Conservation (phyloP, 805 yeast genomes). For the Candida oleophila region DNA sequence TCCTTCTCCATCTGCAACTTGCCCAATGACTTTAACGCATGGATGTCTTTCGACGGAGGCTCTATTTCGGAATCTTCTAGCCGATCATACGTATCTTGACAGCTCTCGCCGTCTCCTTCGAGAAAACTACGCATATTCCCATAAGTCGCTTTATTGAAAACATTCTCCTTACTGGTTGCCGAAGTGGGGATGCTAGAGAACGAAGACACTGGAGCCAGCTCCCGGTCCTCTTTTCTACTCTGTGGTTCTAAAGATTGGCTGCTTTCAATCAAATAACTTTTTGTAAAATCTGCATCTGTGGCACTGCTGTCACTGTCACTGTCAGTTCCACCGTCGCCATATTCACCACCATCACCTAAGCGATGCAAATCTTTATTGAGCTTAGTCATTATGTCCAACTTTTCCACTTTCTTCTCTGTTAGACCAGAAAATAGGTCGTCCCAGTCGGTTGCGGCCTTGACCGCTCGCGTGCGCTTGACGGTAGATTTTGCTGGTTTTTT, state of each 20-base stretch:
- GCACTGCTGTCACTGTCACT: background rate
- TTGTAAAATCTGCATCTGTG: background rate
- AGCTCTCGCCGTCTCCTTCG: slow-evolving; percentile 6
- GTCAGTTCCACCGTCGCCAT: background rate
- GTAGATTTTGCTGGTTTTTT: background rate
- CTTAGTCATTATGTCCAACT: background rate
- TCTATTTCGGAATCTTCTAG: slow-evolving; percentile 5
- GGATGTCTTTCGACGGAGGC: slow-evolving; percentile 9
- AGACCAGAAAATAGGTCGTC: background rate
- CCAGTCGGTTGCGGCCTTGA: background rate
- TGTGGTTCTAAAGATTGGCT: background rate
- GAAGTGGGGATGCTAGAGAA: background rate
- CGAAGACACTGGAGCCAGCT: background rate
- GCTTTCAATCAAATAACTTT: background rate
- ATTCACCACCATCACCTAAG: background rate
- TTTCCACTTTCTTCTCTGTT: background rate
- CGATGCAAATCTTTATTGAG: background rate
- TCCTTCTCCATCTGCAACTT: slow-evolving; percentile 11
- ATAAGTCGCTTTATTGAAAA: no score
- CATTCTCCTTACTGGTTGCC: no score
- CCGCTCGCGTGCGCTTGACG: background rate
- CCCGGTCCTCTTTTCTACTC: background rate
- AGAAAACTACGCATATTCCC: slow-evolving; percentile 18
- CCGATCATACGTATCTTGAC: slow-evolving; percentile 1
- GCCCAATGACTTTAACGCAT: slow-evolving; percentile 18